Conservation (phyloP, 495 filamentous ascomycete species). For the Penicillium goetzii region DNA sequence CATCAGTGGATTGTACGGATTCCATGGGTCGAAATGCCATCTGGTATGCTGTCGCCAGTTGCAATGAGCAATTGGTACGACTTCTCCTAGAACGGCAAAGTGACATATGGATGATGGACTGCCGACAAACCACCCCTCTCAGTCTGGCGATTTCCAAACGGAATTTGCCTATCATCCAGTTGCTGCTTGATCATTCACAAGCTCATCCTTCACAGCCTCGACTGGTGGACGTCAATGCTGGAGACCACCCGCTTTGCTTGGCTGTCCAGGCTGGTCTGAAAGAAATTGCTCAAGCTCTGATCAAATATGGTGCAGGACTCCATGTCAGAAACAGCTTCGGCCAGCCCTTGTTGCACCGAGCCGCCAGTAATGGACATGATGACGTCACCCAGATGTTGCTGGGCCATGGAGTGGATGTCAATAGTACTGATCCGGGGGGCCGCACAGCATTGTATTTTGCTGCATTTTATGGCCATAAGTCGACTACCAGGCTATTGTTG, state of each 20-base stretch:
- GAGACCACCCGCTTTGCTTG: constrained; percentile 1
- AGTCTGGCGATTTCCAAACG: not conserved
- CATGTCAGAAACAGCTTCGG: not conserved
- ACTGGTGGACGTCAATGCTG: not conserved
- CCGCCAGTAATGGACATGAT: not conserved
- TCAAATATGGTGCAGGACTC: not conserved
- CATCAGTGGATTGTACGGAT: not conserved
- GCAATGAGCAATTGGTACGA: not conserved
- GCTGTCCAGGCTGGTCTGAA: not conserved
- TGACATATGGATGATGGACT: constrained; percentile 2
- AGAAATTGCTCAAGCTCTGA: not conserved
- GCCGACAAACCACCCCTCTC: not conserved
- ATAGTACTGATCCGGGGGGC: not conserved
- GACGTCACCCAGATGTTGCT: not conserved
- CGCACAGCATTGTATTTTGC: not conserved
- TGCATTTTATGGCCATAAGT: not conserved
- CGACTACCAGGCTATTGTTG: not conserved
- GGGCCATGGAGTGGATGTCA: not conserved
- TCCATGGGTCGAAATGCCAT: not conserved
- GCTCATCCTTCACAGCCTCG: constrained; percentile 1
- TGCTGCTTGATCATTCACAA: not conserved
- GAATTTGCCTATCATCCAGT: not conserved
- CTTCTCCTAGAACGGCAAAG: not conserved
- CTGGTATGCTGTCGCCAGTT: not conserved
- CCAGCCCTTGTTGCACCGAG: constrained; percentile 2